Evolutionary conservation across 768 basidiomycete species (phyloP), one percentile per base, ranked within the genome.

Genomic region (Mycena rebaudengoi): DNA sequence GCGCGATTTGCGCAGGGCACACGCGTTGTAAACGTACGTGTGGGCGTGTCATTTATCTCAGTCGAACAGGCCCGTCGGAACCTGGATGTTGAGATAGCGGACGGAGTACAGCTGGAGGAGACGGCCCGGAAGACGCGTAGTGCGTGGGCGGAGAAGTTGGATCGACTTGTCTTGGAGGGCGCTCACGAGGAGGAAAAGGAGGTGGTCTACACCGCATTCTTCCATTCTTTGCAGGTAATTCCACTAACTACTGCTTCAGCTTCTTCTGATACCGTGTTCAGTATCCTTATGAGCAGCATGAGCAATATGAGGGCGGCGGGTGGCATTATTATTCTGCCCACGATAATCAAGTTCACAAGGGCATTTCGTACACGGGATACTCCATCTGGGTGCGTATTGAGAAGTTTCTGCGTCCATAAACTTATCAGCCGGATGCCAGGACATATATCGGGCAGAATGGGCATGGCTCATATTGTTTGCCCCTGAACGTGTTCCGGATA

Each of bases 371-470:
- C 68, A 91, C 88, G 0, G 92, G 91, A 0, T 94, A 94, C 71
- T 92, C 91, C 0, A 91, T 88, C 63, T 92, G 91, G 91, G 89
- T 90, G 59, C 7, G 82, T 66, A 49, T 49, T 37, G 14, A 37
- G n/a, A 33, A 45, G 39, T 39, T 20, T 51, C 6, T 11, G 6
- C n/a, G n/a, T n/a, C n/a, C n/a, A n/a, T n/a, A n/a, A n/a, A 26
- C 52, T 39, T 0, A 32, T 44, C n/a, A 56, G 23, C 21, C 10
- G 18, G 32, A 28, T 7, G 60, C 8, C 69, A 91, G 90, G 91
- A 95, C 69, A 93, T 88, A 0, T 95, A 84, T 73, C 87, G 92
- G 13, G 91, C 92, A 0, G 84, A 85, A 56, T 94, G 91, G 88
- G 90, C 89, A 0, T 92, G 90, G 87, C 84, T 89, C 44, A 89